Percentiles rank a stretch among this genome's conserved stretches.
Evolutionary conservation across 192 early-diverging fungal species (phyloP).

Genomic region (Haplosporangium gracile): DNA sequence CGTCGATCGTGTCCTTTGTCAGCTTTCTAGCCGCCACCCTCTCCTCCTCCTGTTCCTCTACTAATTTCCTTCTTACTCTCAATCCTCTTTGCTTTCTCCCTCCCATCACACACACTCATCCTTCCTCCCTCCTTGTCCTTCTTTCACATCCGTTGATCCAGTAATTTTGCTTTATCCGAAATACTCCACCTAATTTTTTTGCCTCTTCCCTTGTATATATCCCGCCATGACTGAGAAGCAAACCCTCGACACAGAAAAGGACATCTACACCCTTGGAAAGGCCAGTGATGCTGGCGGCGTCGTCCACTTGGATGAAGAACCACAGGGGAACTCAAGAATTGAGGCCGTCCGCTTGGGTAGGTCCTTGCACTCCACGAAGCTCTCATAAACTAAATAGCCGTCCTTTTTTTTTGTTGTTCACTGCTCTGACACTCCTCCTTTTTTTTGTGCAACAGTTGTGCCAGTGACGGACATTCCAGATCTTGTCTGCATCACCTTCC

Average conservation of each 20-base stretch:
- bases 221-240: background rate
- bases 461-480: slow-evolving; percentile 53
- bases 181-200: background rate
- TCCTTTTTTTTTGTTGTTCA: background rate
- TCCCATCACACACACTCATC: background rate
- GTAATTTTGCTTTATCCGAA: background rate
- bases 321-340: slow-evolving; percentile 35
- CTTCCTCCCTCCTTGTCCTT: background rate
- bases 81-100: background rate
- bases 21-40: background rate
- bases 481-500: slow-evolving; percentile 62
- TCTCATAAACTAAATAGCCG: background rate
- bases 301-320: background rate
- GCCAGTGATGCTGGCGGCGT: background rate
- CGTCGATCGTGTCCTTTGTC: background rate
- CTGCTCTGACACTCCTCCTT: background rate
- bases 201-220: background rate
- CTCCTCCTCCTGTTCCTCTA: background rate
- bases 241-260: background rate
- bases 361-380: background rate
- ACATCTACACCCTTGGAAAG: background rate
- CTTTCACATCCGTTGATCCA: background rate
- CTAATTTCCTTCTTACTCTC: background rate
- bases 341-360: slow-evolving; percentile 53
- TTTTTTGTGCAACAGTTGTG: background rate